Conservation (phyloP, 768 basidiomycete species). For the Agaricus subrufescens region DNA sequence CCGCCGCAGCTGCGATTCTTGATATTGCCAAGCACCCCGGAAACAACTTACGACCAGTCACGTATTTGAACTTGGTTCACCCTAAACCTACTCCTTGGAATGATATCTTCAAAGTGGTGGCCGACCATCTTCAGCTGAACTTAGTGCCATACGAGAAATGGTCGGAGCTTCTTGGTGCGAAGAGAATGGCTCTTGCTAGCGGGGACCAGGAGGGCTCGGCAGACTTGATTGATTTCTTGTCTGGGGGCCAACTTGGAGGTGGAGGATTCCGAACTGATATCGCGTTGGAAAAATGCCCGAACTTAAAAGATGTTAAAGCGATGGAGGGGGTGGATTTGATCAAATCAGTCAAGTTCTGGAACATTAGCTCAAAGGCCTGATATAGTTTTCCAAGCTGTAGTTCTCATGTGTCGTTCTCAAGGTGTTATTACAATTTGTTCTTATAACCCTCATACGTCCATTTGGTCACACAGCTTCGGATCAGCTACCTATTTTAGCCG, state of each 20-base stretch:
- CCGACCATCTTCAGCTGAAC: background rate
- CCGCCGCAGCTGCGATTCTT: background rate
- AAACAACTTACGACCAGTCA: background rate
- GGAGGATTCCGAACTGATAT: background rate
- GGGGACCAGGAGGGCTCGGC: background rate
- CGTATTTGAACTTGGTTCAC: background rate
- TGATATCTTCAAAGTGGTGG: background rate
- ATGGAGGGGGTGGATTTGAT: background rate
- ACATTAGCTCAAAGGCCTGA: background rate
- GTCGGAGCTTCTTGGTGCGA: background rate
- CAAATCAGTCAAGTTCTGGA: background rate
- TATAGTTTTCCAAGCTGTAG: too few relatives aligned
- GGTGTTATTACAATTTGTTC: too few relatives aligned
- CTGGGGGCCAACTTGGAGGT: background rate
- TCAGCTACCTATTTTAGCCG: too few relatives aligned
- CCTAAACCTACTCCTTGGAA: background rate
- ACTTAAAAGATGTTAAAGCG: background rate
- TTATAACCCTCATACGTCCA: too few relatives aligned
- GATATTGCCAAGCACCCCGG: background rate
- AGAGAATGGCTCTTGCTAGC: background rate
- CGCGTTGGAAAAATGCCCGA: background rate
- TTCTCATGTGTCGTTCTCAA: too few relatives aligned
- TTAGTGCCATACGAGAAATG: background rate
- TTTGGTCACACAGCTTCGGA: too few relatives aligned
- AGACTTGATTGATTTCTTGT: background rate